phyloP scores from a whole-genome alignment of 306 rosid genomes.

The Betula pendula region DNA sequence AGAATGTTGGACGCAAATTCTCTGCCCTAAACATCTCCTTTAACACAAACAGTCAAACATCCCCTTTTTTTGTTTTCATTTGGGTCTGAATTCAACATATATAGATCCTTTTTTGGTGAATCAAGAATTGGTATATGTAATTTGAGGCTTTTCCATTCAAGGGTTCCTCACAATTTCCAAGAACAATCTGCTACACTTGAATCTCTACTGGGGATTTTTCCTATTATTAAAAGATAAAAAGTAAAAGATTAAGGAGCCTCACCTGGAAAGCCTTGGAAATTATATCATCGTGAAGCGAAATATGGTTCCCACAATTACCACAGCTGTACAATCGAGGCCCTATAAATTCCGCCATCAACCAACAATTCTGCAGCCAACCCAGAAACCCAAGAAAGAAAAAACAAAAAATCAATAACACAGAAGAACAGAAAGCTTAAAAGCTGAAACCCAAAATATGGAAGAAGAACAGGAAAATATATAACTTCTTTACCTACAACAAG shows the following conservation, averaged over 20 bases:
- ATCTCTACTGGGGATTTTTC: neutral
- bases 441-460: constrained; percentile 4
- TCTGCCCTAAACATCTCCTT: constrained; percentile 6
- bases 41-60: too few relatives aligned
- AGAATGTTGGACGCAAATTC: constrained; percentile 26
- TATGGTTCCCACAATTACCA: constrained; percentile 93
- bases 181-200: neutral
- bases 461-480: constrained; percentile 8
- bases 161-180: neutral
- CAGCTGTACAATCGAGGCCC: constrained; percentile 96
- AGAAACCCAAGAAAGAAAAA: neutral
- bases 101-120: constrained; percentile 2
- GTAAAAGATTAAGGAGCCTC: constrained; percentile 21
- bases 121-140: neutral
- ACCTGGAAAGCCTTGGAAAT: constrained; percentile 99
- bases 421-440: constrained; percentile 14
- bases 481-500: constrained; percentile 47
- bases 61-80: neutral
- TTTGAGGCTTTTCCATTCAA: neutral
- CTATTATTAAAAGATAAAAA: neutral
- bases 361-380: constrained; percentile 30
- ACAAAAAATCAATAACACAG: constrained; percentile 1
- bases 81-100: neutral
- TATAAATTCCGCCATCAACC: constrained; percentile 74
- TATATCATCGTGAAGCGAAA: constrained; percentile 91